phyloP scores from a whole-genome alignment of 331 rosid species.

The Malus hybrid region DNA sequence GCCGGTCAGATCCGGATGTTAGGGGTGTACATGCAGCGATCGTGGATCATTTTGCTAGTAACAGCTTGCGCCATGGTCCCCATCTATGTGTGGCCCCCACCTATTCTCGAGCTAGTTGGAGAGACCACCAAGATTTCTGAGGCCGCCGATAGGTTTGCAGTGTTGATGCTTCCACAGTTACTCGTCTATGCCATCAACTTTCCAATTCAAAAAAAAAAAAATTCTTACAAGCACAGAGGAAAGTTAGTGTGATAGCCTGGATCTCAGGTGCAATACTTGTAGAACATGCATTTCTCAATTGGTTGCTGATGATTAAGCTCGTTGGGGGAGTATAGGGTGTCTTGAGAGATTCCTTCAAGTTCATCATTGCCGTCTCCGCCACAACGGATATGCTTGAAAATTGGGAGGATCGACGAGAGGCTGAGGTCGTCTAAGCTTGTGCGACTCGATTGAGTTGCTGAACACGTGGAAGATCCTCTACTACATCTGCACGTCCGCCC shows the following conservation, averaged over 20 bases:
- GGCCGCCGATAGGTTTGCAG: constrained; percentile 66
- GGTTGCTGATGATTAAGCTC: constrained; percentile 52
- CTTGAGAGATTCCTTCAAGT: too few species aligned
- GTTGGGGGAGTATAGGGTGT: neutral
- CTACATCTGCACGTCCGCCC: too few species aligned
- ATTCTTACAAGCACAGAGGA: constrained; percentile 77
- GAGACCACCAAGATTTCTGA: constrained; percentile 44
- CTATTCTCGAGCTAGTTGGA: constrained; percentile 49
- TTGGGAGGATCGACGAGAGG: too few species aligned
- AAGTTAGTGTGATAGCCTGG: constrained; percentile 54
- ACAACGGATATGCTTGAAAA: too few species aligned
- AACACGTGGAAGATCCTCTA: too few species aligned
- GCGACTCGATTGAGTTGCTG: too few species aligned
- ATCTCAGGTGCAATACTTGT: constrained; percentile 41
- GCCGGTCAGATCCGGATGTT: constrained; percentile 60
- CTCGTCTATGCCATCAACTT: constrained; percentile 69
- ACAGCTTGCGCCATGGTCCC: constrained; percentile 6
- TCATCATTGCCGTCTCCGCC: too few species aligned
- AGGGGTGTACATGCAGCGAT: constrained; percentile 81
- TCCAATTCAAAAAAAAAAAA: constrained; percentile 44
- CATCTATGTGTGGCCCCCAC: constrained; percentile 61
- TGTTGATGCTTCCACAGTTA: constrained; percentile 70
- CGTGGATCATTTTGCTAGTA: constrained; percentile 58
- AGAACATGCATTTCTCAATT: constrained; percentile 41
- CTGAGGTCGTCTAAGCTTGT: too few species aligned